phyloP scores from a whole-genome alignment of 208 protist genomes.

The Trypanosoma mega region DNA sequence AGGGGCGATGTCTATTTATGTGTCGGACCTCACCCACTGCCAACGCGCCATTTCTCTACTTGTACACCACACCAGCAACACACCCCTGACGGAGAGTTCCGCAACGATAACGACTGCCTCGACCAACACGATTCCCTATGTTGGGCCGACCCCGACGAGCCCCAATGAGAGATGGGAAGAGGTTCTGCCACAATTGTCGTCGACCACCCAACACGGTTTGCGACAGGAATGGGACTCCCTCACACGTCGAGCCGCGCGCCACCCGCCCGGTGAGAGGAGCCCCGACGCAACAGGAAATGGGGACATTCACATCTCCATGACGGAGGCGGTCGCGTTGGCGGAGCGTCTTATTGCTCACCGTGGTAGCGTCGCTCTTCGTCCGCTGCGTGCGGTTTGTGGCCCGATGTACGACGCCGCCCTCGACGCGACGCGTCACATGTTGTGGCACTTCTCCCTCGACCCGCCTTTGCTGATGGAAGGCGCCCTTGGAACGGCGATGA shows the following conservation, averaged over 20 bases:
- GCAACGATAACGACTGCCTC: no score
- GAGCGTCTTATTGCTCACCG: constrained; percentile 3
- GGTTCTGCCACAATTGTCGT: no score
- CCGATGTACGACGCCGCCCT: not conserved
- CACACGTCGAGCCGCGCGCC: no score
- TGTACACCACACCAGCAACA: no score
- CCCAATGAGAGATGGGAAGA: no score
- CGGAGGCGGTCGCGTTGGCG: constrained; percentile 8
- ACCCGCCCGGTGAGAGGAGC: no score
- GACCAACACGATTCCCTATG: no score
- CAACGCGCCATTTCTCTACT: constrained; percentile 1
- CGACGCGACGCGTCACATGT: constrained; percentile 1
- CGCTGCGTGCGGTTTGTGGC: constrained; percentile 13
- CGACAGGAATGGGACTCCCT: constrained; percentile 2
- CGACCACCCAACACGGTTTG: no score
- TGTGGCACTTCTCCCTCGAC: constrained; percentile 20
- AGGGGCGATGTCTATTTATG: not conserved
- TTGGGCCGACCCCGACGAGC: no score
- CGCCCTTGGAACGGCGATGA: constrained; percentile 5
- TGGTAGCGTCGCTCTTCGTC: constrained; percentile 11
- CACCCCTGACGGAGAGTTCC: no score
- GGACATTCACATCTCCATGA: not conserved
- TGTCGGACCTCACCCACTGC: not conserved
- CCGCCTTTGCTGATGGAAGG: constrained; percentile 9
- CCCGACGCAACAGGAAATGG: no score